A percentile compares a stretch with the other conserved stretches of the same genome.
These are phyloP conservation scores for Neurospora intermedia DNA, from an alignment of 495 filamentous ascomycete genomes.

Conservation along the genomic window DNA sequence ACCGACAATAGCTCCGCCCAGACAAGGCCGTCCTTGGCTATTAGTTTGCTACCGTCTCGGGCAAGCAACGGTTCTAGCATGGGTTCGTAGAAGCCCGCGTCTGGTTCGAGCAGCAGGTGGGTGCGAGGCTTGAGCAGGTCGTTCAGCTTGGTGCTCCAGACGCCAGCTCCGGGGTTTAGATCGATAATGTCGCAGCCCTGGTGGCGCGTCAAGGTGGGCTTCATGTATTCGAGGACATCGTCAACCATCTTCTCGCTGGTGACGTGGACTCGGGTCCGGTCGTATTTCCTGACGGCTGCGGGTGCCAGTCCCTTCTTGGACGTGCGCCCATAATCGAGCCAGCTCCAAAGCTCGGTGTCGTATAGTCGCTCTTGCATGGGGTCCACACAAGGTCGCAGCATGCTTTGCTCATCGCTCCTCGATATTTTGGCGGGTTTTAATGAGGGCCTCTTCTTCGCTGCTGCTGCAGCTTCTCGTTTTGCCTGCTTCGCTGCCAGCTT, in stretches of 20 bases:
- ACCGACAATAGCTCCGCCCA: conserved; percentile 41
- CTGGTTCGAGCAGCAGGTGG: conserved; percentile 71
- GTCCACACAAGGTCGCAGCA: background rate
- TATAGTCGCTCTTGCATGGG: background rate
- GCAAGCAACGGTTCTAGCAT: conserved; percentile 54
- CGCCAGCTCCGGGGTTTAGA: conserved; percentile 63
- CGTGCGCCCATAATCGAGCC: background rate
- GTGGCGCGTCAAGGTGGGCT: conserved; percentile 45
- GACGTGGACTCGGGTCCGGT: conserved; percentile 35
- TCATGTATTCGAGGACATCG: conserved; percentile 29
- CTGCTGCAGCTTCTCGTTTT: background rate
- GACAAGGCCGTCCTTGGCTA: conserved; percentile 36
- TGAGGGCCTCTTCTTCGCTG: background rate
- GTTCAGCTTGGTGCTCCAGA: conserved; percentile 68
- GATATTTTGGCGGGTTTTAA: background rate
- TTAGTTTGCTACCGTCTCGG: conserved; percentile 40
- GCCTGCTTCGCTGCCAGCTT: background rate
- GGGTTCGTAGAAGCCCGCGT: conserved; percentile 38
- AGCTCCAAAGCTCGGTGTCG: background rate
- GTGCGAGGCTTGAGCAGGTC: conserved; percentile 60
- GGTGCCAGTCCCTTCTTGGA: background rate
- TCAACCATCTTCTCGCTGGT: conserved; percentile 49
- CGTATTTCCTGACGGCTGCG: background rate
- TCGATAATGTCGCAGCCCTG: conserved; percentile 72
- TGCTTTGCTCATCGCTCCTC: background rate